A percentile compares a stretch with the other conserved stretches of the same genome.
Evolutionary conservation across 2,329 filamentous ascomycete genomes (phyloP).

Genomic region (Berkeleyomyces rouxiae): DNA sequence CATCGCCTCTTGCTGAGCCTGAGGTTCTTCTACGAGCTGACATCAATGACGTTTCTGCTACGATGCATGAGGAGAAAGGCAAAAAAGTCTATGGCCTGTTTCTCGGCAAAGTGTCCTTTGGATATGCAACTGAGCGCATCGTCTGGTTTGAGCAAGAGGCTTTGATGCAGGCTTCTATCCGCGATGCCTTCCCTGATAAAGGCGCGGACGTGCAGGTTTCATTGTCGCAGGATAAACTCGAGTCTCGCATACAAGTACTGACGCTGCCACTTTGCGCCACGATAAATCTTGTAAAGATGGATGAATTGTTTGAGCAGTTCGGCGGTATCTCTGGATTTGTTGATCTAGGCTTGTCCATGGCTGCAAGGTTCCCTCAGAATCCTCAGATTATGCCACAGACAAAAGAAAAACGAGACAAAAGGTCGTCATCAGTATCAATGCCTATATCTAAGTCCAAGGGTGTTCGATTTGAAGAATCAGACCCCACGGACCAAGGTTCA

Average conservation of each 20-base stretch:
- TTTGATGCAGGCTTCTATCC: conserved; percentile 42
- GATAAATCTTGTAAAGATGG: conserved; percentile 63
- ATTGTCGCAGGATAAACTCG: conserved; percentile 28
- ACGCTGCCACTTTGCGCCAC: conserved; percentile 63
- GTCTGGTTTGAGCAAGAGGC: conserved; percentile 42
- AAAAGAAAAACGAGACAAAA: not conserved
- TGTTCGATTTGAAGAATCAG: conserved; percentile 40
- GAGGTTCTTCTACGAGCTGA: conserved; percentile 37
- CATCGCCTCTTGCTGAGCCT: not conserved
- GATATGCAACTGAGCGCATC: conserved; percentile 45
- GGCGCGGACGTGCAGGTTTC: conserved; percentile 43
- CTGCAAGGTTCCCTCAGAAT: conserved; percentile 46
- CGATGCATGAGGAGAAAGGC: not conserved
- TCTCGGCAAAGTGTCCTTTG: conserved; percentile 34
- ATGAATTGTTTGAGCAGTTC: conserved; percentile 77
- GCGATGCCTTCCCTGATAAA: conserved; percentile 38
- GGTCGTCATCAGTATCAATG: conserved; percentile 15
- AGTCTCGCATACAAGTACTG: conserved; percentile 43
- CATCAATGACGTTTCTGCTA: conserved; percentile 23
- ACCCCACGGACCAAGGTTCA: conserved; percentile 27
- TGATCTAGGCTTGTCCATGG: conserved; percentile 72
- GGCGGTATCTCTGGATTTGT: conserved; percentile 83
- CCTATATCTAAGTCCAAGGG: conserved; percentile 32
- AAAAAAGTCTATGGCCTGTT: conserved; percentile 18
- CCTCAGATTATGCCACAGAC: conserved; percentile 14